Conservation (phyloP, 371 early-diverging fungal species). For the Amoeboaphelidium protococcarum region DNA sequence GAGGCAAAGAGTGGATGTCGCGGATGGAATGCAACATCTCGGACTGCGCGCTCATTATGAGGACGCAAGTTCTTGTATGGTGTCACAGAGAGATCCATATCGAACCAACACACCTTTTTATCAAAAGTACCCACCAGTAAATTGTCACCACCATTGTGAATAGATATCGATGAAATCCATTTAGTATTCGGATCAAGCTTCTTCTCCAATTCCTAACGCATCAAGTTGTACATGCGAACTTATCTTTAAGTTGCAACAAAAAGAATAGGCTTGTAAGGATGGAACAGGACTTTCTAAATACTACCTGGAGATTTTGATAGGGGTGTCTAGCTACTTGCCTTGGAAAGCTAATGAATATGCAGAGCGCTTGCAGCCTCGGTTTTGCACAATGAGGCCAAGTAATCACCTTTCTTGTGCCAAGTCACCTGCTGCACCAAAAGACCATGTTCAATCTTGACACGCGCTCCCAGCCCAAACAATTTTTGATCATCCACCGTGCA, state of each 20-base stretch:
- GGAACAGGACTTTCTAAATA: slow-evolving; percentile 72
- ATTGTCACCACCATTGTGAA: slow-evolving; percentile 56
- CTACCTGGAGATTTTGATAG: slow-evolving; percentile 61
- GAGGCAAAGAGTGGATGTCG: slow-evolving; percentile 82
- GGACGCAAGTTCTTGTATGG: slow-evolving; percentile 76
- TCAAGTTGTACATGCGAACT: slow-evolving; percentile 73
- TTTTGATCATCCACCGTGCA: no score
- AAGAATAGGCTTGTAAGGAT: slow-evolving; percentile 71
- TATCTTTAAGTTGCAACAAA: slow-evolving; percentile 79
- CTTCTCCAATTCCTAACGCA: slow-evolving; percentile 50
- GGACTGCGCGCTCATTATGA: slow-evolving; percentile 65
- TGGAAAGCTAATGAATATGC: slow-evolving; percentile 69
- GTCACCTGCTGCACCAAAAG: slow-evolving; percentile 13
- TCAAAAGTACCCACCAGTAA: slow-evolving; percentile 83
- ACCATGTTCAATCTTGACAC: background rate
- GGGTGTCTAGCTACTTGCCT: slow-evolving; percentile 59
- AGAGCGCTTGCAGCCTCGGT: slow-evolving; percentile 24
- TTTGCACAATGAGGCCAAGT: slow-evolving; percentile 37
- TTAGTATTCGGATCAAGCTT: slow-evolving; percentile 52
- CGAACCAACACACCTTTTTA: slow-evolving; percentile 80
- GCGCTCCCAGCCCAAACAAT: no score
- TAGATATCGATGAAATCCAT: slow-evolving; percentile 80
- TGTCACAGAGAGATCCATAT: slow-evolving; percentile 57
- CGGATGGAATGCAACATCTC: slow-evolving; percentile 57
- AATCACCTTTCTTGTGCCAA: slow-evolving; percentile 94